Conservation (phyloP, 331 rosid species). For the Erythrophleum ivorense region DNA sequence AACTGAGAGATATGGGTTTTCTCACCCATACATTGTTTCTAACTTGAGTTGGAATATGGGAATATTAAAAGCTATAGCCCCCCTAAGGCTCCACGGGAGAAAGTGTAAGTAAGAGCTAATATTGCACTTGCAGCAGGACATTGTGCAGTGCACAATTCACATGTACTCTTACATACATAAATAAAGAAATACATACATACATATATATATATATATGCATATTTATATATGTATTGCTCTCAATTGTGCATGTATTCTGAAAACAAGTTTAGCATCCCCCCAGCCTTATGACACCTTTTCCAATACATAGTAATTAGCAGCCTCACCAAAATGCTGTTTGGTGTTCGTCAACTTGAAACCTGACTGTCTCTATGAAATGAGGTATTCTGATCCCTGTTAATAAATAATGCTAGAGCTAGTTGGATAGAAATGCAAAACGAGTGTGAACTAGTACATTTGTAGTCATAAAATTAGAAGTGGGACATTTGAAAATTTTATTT, state of each 20-base stretch:
- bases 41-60: not conserved
- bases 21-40: not conserved
- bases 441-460: not conserved
- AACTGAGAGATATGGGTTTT: not conserved
- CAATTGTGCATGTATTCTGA: not conserved
- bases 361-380: not conserved
- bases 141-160: not conserved
- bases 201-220: not conserved
- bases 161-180: not conserved
- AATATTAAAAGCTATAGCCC: not conserved
- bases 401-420: not conserved
- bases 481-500: not conserved
- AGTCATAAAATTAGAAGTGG: not conserved
- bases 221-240: not conserved
- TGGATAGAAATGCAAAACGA: not conserved
- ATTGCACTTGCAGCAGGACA: not conserved
- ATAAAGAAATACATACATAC: not conserved
- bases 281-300: not conserved
- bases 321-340: not conserved
- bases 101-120: not conserved
- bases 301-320: not conserved
- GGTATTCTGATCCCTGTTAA: not conserved
- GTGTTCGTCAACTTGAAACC: not conserved
- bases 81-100: not conserved
- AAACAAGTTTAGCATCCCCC: not conserved